Conservation (phyloP, 495 filamentous ascomycete genomes). For the Talaromyces wortmannii region DNA sequence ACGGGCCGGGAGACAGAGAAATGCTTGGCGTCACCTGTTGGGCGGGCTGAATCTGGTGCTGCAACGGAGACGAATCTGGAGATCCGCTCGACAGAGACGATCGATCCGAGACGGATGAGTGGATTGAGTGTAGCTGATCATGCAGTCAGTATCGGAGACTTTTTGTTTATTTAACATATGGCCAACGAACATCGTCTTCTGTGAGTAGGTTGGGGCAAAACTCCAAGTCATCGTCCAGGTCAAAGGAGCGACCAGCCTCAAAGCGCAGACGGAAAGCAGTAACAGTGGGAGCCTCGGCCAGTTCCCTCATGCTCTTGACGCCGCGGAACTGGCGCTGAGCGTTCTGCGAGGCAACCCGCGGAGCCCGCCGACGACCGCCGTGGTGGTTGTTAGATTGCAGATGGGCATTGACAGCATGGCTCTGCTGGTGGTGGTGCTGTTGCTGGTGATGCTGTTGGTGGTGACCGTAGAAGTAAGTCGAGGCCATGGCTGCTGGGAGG, state of each 20-base stretch:
- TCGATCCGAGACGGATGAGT: constrained; percentile 83
- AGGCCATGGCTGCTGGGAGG: constrained; percentile 27
- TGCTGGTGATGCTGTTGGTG: constrained; percentile 30
- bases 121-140: constrained; percentile 73
- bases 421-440: constrained; percentile 51
- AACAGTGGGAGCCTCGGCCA: constrained; percentile 69
- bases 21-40: constrained; percentile 66
- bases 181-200: constrained; percentile 83
- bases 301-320: constrained; percentile 80
- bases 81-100: constrained; percentile 93
- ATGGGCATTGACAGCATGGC: constrained; percentile 38
- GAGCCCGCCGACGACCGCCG: constrained; percentile 80
- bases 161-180: background rate
- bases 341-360: constrained; percentile 74
- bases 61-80: constrained; percentile 82
- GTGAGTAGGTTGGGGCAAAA: constrained; percentile 93
- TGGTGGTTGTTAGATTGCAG: constrained; percentile 69
- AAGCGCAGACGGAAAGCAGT: constrained; percentile 75
- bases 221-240: constrained; percentile 93
- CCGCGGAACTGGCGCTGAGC: constrained; percentile 79
- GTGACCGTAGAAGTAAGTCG: constrained; percentile 65
- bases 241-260: constrained; percentile 90
- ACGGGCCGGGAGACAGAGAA: constrained; percentile 67
- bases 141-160: constrained; percentile 1
- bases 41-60: constrained; percentile 68